Evolutionary conservation across 208 protist species (phyloP).

Genomic region (Angomonas desouzai): DNA sequence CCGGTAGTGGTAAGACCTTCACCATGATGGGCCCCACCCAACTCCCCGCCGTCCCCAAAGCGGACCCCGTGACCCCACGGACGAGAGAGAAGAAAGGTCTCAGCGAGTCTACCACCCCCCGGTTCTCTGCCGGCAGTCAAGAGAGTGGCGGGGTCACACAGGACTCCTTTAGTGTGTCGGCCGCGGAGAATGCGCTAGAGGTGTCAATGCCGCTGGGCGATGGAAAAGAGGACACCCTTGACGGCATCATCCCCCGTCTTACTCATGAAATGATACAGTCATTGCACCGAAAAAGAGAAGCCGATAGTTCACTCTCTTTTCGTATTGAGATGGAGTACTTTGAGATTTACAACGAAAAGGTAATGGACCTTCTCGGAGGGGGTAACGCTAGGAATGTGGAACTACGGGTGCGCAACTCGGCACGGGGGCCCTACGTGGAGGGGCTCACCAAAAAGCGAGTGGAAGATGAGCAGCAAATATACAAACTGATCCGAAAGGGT

Average conservation of each 20-base stretch:
- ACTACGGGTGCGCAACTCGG: conserved; percentile 65
- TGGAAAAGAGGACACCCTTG: conserved; percentile 26
- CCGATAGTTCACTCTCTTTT: conserved; percentile 71
- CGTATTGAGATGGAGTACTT: conserved; percentile 79
- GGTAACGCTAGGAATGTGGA: conserved; percentile 21
- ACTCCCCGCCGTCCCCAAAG: neutral
- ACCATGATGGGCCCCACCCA: conserved; percentile 81
- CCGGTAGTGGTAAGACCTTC: conserved; percentile 91
- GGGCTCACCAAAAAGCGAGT: conserved; percentile 56
- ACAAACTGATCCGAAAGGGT: conserved; percentile 57
- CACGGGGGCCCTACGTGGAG: conserved; percentile 74
- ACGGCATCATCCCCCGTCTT: conserved; percentile 80
- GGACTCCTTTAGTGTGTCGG: conserved; percentile 9
- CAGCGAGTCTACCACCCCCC: neutral
- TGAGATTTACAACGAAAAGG: conserved; percentile 92
- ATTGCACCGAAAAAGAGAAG: conserved; percentile 43
- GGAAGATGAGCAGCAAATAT: conserved; percentile 48
- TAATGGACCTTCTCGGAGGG: conserved; percentile 67
- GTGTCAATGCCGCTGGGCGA: conserved; percentile 32
- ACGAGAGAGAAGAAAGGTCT: neutral
- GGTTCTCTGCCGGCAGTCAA: neutral
- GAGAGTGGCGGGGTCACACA: conserved; percentile 2
- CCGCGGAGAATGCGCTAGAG: conserved; percentile 25
- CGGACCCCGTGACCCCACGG: neutral
- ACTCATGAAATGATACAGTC: conserved; percentile 55